These are phyloP conservation scores for Zhuliangozyma blackwelliae DNA, from an alignment of 1,139 yeast genomes.

Conservation along the genomic window DNA sequence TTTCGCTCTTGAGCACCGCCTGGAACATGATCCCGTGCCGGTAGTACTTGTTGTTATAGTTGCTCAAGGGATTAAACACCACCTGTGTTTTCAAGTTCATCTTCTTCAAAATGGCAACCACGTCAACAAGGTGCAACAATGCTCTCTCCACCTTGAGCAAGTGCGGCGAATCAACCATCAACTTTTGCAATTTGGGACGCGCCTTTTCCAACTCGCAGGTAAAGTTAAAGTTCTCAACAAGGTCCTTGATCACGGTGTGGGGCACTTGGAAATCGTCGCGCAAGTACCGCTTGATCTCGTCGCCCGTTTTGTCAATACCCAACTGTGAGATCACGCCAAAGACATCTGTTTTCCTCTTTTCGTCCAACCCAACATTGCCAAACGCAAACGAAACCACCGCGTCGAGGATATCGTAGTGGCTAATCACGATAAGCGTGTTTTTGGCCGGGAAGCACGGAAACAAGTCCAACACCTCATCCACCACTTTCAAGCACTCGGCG, in stretches of 20 bases:
- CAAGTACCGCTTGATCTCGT: conserved; percentile 61
- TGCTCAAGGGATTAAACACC: conserved; percentile 66
- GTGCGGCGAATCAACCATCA: conserved; percentile 74
- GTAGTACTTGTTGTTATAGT: conserved; percentile 77
- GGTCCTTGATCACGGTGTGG: conserved; percentile 74
- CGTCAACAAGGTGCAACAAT: conserved; percentile 53
- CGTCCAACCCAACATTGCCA: conserved; percentile 64
- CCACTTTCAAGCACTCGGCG: conserved; percentile 80
- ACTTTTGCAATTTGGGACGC: conserved; percentile 53
- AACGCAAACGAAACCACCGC: conserved; percentile 60
- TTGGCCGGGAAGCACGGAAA: conserved; percentile 60
- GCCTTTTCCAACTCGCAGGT: conserved; percentile 64
- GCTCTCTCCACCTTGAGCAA: conserved; percentile 60
- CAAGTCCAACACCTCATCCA: conserved; percentile 63
- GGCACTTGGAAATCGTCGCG: conserved; percentile 72
- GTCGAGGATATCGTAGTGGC: conserved; percentile 76
- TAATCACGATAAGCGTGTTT: conserved; percentile 57
- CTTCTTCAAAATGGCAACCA: conserved; percentile 48
- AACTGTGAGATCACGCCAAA: conserved; percentile 69
- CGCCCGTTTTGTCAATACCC: conserved; percentile 65
- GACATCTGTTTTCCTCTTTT: conserved; percentile 63
- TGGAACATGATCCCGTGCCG: conserved; percentile 84
- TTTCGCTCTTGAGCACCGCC: conserved; percentile 59
- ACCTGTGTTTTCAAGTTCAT: conserved; percentile 44
- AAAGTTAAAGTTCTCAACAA: conserved; percentile 73